Evolutionary conservation across 768 basidiomycete genomes (phyloP), one percentile per base, ranked within the genome.

Genomic region (Podaxis sp.): DNA sequence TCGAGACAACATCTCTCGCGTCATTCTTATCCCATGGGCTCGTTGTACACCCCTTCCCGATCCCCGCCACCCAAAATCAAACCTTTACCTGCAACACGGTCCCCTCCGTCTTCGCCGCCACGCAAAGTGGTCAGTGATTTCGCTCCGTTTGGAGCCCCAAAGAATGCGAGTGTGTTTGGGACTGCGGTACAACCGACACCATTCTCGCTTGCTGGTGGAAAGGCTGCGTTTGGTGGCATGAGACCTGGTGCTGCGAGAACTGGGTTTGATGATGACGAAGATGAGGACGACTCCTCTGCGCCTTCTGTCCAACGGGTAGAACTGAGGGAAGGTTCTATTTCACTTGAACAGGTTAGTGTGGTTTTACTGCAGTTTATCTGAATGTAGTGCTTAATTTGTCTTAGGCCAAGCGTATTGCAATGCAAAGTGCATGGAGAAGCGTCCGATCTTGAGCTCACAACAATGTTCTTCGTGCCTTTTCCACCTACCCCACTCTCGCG

Each of bases 111-210:
- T n/a, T 90, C 91, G 17, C 91, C 95, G 7, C 85, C 91, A 13
- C 88, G 95, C 69, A 94, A 90, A 70, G 91, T 97, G 22, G 88
- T 97, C 40, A 87, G 87, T 38, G 92, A 96, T 70, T 96, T 95
- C 72, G 90, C 91, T 37, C 80, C 93, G 2, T 96, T 96, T 69
- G 89, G 92, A 8, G 89, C 89, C 8, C 83, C 90, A 2, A 81
- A 85, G 65, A 84, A 82, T 5, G 83, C 87, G 17, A 93, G 90
- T 69, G 91, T 96, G 37, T 95, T 93, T 66, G 88, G 87, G 46
- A 93, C 92, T 2, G 90, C 90, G 24, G 92, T 95, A 11, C 86
- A 87, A 22, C 80, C 87, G n/a, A 87, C 89, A 20, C 91, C 91
- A 2, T 89, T 91, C 78, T 88, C 88, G 22, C 76, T 92, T 64